Conservation (phyloP, 805 yeast species). For the Yamadazyma kitorensis region DNA sequence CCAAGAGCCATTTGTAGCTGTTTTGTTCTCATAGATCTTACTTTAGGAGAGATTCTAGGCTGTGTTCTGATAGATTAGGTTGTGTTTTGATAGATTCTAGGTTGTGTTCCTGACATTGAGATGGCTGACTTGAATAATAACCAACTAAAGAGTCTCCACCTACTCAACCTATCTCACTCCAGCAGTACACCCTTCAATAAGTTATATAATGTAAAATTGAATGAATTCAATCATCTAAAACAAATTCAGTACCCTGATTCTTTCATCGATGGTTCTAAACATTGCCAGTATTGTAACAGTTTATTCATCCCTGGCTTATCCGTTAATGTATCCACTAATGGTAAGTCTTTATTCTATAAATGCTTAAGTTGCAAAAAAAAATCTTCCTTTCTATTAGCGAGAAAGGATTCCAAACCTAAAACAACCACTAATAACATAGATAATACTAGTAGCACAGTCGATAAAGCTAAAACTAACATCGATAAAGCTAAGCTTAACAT, state of each 20-base stretch:
- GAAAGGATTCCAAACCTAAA: too few species aligned
- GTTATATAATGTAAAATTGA: slow-evolving; percentile 17
- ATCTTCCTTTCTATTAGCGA: not conserved
- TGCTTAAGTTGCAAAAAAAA: slow-evolving; percentile 16
- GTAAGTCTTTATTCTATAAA: slow-evolving; percentile 9
- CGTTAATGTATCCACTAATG: too few species aligned
- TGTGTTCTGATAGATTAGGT: too few species aligned
- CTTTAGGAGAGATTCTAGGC: too few species aligned
- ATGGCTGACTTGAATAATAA: slow-evolving; percentile 9
- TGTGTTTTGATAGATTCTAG: not conserved
- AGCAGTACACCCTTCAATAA: slow-evolving; percentile 24
- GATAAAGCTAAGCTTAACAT: not conserved
- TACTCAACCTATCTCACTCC: slow-evolving; percentile 29
- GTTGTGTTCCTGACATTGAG: not conserved
- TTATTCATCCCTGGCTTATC: slow-evolving; percentile 30
- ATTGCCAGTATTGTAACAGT: slow-evolving; percentile 32
- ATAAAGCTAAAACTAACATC: too few species aligned
- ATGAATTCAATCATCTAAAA: slow-evolving; percentile 20
- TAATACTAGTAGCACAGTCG: too few species aligned
- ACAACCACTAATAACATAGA: too few species aligned
- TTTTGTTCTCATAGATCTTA: too few species aligned
- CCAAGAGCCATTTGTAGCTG: too few species aligned
- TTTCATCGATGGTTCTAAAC: slow-evolving; percentile 17
- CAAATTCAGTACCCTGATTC: slow-evolving; percentile 27
- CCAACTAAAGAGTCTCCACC: slow-evolving; percentile 24